Base-by-base conservation (phyloP, 345 rosid genomes). In the Brassica rapa region DNA sequence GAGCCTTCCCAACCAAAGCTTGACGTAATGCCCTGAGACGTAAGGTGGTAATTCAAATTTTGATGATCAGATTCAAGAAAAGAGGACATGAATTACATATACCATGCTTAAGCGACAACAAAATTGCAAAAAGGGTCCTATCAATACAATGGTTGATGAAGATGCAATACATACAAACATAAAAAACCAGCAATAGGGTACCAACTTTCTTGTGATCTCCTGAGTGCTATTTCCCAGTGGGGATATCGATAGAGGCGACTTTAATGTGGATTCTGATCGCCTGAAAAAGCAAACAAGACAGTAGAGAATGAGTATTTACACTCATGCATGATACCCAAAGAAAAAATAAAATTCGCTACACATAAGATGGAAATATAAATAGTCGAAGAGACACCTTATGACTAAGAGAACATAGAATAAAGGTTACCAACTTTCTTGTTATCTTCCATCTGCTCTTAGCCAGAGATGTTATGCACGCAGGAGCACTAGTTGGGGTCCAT, bases 371-470 rank as follows among this genome's bases (percentile, higher is more conserved):
- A 60, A 75, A 62, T 43, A 55, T 65, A 66, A 24, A 66, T 69
- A 53, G 49, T 65, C n/a, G 51, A 65, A 66, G 56, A 51, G 53
- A 66, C 64, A 24, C 4, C 14, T 74, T 70, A 62, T 43, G 72
- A 80, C 56, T 69, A 63, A 8, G 55, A 64, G 68, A 32, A 70
- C 39, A 70, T 64, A 39, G 43, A 78, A 56, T 72, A 75, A 77
- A 75, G 80, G 81, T 78, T 70, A 84, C 92, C 67, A 73, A 87
- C 92, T 81, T 86, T 74, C 68, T 70, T 19, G 82, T 85, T 79
- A 85, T 83, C 80, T 81, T 85, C 83, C 85, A 56, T 55, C 66
- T 90, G 79, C 86, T 85, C 72, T 73, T 86, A 74, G 79, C 81
- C 16, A 83, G 83, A 39, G 82, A 78, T 75, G 81, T 71, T 75